Conservation (phyloP, 2,329 filamentous ascomycete genomes). For the Alternaria solani region DNA sequence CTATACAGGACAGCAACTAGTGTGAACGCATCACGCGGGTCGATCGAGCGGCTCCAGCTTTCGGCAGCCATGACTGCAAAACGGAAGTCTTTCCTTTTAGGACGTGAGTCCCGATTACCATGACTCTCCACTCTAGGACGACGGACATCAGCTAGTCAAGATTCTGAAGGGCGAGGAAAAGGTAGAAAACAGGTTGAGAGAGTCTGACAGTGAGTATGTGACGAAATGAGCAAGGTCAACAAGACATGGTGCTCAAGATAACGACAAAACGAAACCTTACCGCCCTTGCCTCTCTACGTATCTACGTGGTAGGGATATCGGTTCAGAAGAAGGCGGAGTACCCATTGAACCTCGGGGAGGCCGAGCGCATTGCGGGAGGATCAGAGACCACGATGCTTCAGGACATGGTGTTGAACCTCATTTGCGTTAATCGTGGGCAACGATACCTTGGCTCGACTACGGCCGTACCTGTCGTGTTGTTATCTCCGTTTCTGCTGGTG, state of each 20-base stretch:
- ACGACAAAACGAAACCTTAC: neutral
- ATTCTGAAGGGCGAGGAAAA: too few relatives aligned
- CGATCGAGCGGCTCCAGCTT: too few relatives aligned
- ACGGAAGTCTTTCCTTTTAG: too few relatives aligned
- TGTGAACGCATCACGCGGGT: neutral
- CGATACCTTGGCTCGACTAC: neutral
- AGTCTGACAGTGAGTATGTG: too few relatives aligned
- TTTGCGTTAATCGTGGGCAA: neutral
- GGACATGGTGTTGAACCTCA: neutral
- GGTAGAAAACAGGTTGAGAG: too few relatives aligned
- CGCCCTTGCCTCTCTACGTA: neutral
- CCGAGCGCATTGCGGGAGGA: neutral
- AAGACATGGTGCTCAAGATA: neutral
- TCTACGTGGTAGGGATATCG: too few relatives aligned
- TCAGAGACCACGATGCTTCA: neutral
- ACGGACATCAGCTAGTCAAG: too few relatives aligned
- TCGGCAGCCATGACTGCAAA: too few relatives aligned
- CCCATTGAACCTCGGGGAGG: neutral
- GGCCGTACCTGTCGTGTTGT: neutral
- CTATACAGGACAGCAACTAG: too few relatives aligned
- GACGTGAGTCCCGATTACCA: too few relatives aligned
- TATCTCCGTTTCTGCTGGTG: neutral
- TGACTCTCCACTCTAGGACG: too few relatives aligned
- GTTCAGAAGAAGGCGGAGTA: neutral
- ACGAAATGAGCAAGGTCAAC: slow-evolving; percentile 45